Conservation (phyloP, 495 filamentous ascomycete species). For the Annulohypoxylon maeteangense region DNA sequence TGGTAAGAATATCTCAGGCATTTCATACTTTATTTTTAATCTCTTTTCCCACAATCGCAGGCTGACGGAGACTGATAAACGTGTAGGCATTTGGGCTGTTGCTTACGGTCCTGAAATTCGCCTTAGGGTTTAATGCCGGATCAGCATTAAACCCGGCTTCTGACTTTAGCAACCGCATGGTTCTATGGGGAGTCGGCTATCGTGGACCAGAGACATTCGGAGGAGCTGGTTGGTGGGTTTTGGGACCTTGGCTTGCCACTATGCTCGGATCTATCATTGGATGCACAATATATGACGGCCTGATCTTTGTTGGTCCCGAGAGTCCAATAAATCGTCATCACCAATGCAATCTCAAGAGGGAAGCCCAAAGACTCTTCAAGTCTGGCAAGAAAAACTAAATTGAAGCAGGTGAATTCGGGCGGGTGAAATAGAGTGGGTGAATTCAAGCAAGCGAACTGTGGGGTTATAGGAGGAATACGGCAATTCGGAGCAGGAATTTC, state of each 20-base stretch:
- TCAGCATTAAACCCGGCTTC: constrained; percentile 62
- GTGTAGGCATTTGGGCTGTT: constrained; percentile 56
- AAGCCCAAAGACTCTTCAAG: constrained; percentile 18
- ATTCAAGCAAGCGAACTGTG: too few species aligned
- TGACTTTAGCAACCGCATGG: constrained; percentile 61
- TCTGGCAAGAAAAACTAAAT: constrained; percentile 6
- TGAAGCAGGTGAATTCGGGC: too few species aligned
- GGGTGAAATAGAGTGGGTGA: too few species aligned
- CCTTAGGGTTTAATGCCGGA: constrained; percentile 61
- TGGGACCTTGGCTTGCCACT: constrained; percentile 61
- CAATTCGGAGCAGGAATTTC: too few species aligned
- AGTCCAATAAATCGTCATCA: constrained; percentile 62
- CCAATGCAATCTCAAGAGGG: constrained; percentile 31
- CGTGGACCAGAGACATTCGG: constrained; percentile 50
- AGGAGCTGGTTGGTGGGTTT: constrained; percentile 63
- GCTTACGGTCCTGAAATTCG: constrained; percentile 55
- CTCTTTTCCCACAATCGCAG: not conserved
- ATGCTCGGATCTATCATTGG: constrained; percentile 59
- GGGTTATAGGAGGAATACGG: too few species aligned
- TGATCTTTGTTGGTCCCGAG: constrained; percentile 65
- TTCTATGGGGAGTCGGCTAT: constrained; percentile 56
- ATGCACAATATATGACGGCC: constrained; percentile 62
- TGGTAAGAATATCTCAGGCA: constrained; percentile 29
- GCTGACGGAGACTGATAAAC: constrained; percentile 15
- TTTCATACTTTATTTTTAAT: not conserved